Evolutionary conservation across 176 grass and related monocot species (phyloP).

Genomic region (Poa annua): DNA sequence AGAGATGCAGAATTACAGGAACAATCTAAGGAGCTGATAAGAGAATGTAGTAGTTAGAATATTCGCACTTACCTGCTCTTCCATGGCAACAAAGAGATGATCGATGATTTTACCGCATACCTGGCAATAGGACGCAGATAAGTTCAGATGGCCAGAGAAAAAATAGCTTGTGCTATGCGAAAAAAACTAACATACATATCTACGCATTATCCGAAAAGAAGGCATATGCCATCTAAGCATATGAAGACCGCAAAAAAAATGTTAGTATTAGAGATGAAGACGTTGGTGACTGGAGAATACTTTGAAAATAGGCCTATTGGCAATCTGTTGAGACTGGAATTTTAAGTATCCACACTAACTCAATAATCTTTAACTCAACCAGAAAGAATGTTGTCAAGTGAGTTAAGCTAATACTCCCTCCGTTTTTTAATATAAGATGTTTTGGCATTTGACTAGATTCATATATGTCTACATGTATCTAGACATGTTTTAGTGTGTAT

Average conservation of each 20-base stretch:
- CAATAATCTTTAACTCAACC: slow-evolving; percentile 8
- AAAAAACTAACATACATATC: background rate
- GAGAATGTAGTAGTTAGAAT: background rate
- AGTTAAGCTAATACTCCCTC: slow-evolving; percentile 1
- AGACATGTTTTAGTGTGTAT: too few relatives aligned
- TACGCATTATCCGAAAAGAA: background rate
- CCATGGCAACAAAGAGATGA: slow-evolving; percentile 63
- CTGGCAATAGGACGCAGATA: slow-evolving; percentile 45
- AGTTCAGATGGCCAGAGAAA: background rate
- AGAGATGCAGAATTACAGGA: background rate
- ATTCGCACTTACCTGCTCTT: slow-evolving; percentile 59
- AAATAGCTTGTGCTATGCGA: background rate
- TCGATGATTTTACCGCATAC: slow-evolving; percentile 62
- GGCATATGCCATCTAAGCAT: background rate
- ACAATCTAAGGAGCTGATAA: background rate
- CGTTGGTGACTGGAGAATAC: background rate
- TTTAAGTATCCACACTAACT: background rate
- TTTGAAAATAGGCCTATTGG: background rate
- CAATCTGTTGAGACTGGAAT: slow-evolving; percentile 9
- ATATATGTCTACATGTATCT: too few relatives aligned
- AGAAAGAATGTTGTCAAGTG: background rate
- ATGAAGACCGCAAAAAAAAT: slow-evolving; percentile 2
- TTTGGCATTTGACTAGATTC: too few relatives aligned
- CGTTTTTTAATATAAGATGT: too few relatives aligned
- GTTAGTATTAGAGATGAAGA: background rate